Base-by-base conservation (phyloP, 1,139 yeast species). In the Debaryomyces subglobosus region DNA sequence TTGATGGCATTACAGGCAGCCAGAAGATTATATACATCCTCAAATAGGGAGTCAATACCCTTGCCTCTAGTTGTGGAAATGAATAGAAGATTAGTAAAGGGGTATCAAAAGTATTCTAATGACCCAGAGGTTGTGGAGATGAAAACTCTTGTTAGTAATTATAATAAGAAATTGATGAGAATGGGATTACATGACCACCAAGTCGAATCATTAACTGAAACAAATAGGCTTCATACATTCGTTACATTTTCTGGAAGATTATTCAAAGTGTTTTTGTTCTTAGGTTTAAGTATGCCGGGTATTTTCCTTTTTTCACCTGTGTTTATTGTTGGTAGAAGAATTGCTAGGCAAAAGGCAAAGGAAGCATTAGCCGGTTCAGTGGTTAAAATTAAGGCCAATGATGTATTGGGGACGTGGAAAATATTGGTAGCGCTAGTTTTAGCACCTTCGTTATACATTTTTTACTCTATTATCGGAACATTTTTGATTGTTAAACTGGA, bases 381-480 rank as follows among this genome's bases (percentile, higher is more conserved):
- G 16, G 81, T 76, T 12, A 76, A 76, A 50, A 68, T 76, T 49
- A 70, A 72, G 53, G 81, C 79, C 15, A 70, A 65, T 20, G 81
- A 76, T 58, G 81, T 76, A 13, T 56, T 76, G 41, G 76, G 78
- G 9, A 72, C 79, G 3, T 76, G 80, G 80, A 75, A 75, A 53
- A 74, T 74, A 6, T 56, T 75, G 38, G 79, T 75, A 21, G 79
- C 79, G 0, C 60, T 75, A 49, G 76, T 69, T 1, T 58, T 74
- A 39, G 80, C 80, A 0, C 80, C 80, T 3, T 61, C 66, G 39
- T 63, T 75, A 34, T 75, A 75, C 53, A 67, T 71, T 6, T 71
- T 74, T 48, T 75, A 72, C 59, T 72, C 78, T 1, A 56, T 71
- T 4, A 57, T 73, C 34, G 78, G 77, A 1, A 71, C 77, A 0